Base-by-base conservation (phyloP, 2,329 filamentous ascomycete species). In the Chaetomiaceae sp. region DNA sequence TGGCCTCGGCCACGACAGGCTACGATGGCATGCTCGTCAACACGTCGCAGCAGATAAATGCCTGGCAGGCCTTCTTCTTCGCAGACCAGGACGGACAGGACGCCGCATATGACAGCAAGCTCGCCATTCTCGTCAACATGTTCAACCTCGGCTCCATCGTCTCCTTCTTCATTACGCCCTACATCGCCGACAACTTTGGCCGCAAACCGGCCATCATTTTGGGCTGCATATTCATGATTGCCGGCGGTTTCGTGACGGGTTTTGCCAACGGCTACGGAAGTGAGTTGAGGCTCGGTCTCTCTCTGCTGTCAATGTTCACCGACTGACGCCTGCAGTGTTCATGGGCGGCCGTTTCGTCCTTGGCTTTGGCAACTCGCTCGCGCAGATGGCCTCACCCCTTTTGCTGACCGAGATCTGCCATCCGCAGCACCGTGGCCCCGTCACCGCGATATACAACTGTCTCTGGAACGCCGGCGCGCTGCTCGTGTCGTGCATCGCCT, bases 401-500 rank as follows among this genome's bases (percentile, higher is more conserved):
- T 74, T 87, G 7, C 74, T 87, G 11, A 82, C 81, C 4, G 84
- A 87, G 71, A 77, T 87, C 56, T 82, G 79, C 69, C 84, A 87
- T 64, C 83, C 84, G 22, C 84, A 87, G 64, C 83, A 88, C 64
- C 80, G 84, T 64, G 83, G 78, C 27, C 79, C 78, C 25, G 75
- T 87, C 44, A 87, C 83, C 1, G 75, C 83, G 14, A 75, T 87
- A 54, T 87, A 87, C 70, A 87, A 87, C 68, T 85, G 81, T 61
- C 68, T 86, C 48, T 88, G 83, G 83, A 84, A 85, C 65, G 67
- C 64, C 56, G 63, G 70, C 23, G 64, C 67, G 3, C 60, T 69
- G 20, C 50, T 84, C 47, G 81, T 83, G 27, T 80, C 81, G 3
- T 81, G 80, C 71, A 75, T 85, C 46, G 81, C 82, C 31, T 85